Evolutionary conservation across 805 yeast species (phyloP), one percentile per base, ranked within the genome.

Genomic region (Saccharomycopsis fermentans): DNA sequence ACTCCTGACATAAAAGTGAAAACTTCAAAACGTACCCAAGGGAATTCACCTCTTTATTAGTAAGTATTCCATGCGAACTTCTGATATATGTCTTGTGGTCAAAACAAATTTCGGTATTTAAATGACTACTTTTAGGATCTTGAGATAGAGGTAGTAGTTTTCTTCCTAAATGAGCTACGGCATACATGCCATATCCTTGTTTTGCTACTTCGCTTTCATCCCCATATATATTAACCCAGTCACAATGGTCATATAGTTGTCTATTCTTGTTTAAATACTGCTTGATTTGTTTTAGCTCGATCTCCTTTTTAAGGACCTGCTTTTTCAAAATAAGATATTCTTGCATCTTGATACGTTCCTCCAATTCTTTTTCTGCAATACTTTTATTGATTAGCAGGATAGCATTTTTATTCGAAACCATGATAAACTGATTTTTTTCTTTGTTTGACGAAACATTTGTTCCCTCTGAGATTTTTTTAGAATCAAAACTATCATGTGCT

Each of bases 141-240:
- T 26, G 27, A 5, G 62, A 55, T 12, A 80, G 64, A 0, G 79
- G 74, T 0, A 75, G 72, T 35, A 82, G 67, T 55, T 69, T 70
- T 3, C 71, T 69, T 1, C 80, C 81, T 34, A 69, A 67, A 17
- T 70, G 65, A 1, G 73, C 65, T 2, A 77, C 70, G 0, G 82
- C 81, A 67, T 73, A 81, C 35, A 68, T 66, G n/a, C 62, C 62
- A 43, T 48, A 56, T 12, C 57, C 59, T 21, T 6, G 27, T 14
- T 29, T 54, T 6, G 43, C 55, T 32, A 24, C 39, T 16, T 39
- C 52, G 24, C 48, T 36, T 16, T 35, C 32, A 29, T 71, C 71
- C 3, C 75, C 76, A 35, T 74, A 72, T 11, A 81, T 70, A 14
- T 64, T 55, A 9, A 75, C 63, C 43, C 83, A 70, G 63, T 82